Evolutionary conservation across 2,329 filamentous ascomycete species (phyloP).

Genomic region (Ophiostoma australiae): DNA sequence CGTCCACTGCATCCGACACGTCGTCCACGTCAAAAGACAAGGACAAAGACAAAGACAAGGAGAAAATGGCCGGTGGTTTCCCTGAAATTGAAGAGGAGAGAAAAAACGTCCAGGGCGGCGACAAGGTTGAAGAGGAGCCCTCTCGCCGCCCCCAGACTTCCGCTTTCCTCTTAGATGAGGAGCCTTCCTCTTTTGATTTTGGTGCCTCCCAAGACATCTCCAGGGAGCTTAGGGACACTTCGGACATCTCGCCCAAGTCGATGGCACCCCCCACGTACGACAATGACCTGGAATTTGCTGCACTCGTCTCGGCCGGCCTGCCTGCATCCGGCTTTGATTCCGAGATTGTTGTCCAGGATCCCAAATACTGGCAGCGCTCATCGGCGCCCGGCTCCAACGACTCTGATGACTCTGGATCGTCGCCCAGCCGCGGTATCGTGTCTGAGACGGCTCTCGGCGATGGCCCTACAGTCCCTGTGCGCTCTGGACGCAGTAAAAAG

Average conservation of each 20-base stretch:
- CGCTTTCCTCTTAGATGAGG: constrained; percentile 10
- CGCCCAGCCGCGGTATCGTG: constrained; percentile 21
- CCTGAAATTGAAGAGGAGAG: constrained; percentile 15
- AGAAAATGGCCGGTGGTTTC: constrained; percentile 16
- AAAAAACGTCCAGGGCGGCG: constrained; percentile 21
- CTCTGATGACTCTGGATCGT: constrained; percentile 20
- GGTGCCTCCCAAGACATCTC: not conserved
- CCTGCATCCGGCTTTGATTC: constrained; percentile 66
- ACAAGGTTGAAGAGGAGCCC: constrained; percentile 25
- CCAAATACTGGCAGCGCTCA: constrained; percentile 56
- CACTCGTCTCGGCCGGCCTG: constrained; percentile 63
- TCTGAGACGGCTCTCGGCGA: constrained; percentile 29
- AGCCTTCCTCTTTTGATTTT: constrained; percentile 4
- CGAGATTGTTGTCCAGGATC: constrained; percentile 64
- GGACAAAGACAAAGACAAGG: not conserved
- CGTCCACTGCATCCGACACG: constrained; percentile 14
- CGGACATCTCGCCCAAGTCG: not conserved
- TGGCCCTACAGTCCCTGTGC: constrained; percentile 15
- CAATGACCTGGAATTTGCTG: constrained; percentile 63
- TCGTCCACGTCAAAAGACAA: constrained; percentile 4
- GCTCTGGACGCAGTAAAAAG: constrained; percentile 22
- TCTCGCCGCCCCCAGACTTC: constrained; percentile 19
- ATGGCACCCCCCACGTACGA: not conserved
- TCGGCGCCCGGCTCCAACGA: constrained; percentile 59
- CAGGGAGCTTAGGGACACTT: not conserved